phyloP scores from a whole-genome alignment of 352 stramenopile species.

The Albugo laibachii region DNA sequence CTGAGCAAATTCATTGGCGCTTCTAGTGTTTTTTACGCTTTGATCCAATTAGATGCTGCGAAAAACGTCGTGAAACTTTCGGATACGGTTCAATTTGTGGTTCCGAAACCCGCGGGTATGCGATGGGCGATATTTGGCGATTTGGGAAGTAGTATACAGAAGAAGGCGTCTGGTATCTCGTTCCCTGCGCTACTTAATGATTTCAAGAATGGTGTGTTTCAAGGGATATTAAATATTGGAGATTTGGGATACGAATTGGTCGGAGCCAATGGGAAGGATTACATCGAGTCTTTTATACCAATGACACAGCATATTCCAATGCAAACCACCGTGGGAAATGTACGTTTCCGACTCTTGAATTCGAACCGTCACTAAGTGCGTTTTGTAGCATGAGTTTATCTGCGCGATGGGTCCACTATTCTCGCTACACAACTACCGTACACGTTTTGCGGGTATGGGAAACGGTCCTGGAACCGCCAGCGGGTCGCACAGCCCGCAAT shows the following conservation, averaged over 20 bases:
- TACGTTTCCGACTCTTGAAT: conserved; percentile 7
- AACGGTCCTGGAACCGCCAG: conserved; percentile 28
- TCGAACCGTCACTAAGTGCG: not conserved
- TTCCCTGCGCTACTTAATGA: conserved; percentile 38
- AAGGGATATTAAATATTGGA: conserved; percentile 48
- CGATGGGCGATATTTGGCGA: conserved; percentile 58
- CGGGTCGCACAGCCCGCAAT: conserved; percentile 45
- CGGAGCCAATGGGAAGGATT: conserved; percentile 32
- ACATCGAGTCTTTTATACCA: conserved; percentile 45
- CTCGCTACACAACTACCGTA: conserved; percentile 52
- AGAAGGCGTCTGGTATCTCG: conserved; percentile 29
- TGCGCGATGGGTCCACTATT: conserved; percentile 26
- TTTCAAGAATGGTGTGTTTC: conserved; percentile 17
- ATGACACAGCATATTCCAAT: conserved; percentile 41
- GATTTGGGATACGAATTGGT: conserved; percentile 54
- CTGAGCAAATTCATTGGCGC: too few relatives aligned
- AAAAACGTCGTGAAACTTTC: too few relatives aligned
- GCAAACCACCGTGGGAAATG: conserved; percentile 56
- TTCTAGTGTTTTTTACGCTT: too few relatives aligned
- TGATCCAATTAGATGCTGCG: too few relatives aligned
- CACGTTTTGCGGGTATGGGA: conserved; percentile 30
- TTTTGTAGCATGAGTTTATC: conserved; percentile 41
- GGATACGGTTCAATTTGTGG: too few relatives aligned
- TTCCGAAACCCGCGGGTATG: too few relatives aligned
- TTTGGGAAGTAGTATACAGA: conserved; percentile 29